phyloP scores from a whole-genome alignment of 441 rosid genomes.

The Gossypium davidsonii region DNA sequence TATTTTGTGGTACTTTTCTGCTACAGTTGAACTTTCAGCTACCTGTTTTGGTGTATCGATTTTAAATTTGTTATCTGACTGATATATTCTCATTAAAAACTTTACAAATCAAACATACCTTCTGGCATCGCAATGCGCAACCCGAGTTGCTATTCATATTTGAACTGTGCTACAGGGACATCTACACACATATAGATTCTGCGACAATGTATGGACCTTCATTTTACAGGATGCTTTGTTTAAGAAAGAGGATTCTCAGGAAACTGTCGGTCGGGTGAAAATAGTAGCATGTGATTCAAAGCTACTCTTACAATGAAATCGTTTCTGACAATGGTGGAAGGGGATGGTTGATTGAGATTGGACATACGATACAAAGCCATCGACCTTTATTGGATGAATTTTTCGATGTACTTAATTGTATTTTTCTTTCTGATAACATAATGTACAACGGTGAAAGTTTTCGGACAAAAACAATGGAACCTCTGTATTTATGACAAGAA shows the following conservation, averaged over 20 bases:
- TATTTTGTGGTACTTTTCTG: background rate
- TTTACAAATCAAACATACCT: background rate
- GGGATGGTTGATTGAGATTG: conserved; percentile 7
- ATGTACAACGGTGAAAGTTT: conserved; percentile 7
- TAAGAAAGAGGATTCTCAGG: conserved; percentile 57
- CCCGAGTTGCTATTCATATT: background rate
- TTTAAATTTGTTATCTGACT: background rate
- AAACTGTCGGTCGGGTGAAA: conserved; percentile 70
- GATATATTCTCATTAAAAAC: background rate
- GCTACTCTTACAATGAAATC: conserved; percentile 64
- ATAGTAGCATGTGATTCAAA: conserved; percentile 97
- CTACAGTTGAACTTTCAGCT: background rate
- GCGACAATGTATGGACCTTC: conserved; percentile 99
- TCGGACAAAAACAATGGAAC: conserved; percentile 9
- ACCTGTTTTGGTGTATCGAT: background rate
- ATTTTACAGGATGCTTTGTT: conserved; percentile 70
- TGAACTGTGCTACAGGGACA: conserved; percentile 57
- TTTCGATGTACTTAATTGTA: conserved; percentile 12
- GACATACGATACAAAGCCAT: conserved; percentile 20
- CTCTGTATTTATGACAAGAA: background rate
- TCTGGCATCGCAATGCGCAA: background rate
- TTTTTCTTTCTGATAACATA: conserved; percentile 11
- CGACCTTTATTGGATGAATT: conserved; percentile 14
- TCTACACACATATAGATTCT: conserved; percentile 94
- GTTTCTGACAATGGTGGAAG: conserved; percentile 12